Base-by-base conservation (phyloP, 805 yeast genomes). In the Scheffersomyces lignosus region DNA sequence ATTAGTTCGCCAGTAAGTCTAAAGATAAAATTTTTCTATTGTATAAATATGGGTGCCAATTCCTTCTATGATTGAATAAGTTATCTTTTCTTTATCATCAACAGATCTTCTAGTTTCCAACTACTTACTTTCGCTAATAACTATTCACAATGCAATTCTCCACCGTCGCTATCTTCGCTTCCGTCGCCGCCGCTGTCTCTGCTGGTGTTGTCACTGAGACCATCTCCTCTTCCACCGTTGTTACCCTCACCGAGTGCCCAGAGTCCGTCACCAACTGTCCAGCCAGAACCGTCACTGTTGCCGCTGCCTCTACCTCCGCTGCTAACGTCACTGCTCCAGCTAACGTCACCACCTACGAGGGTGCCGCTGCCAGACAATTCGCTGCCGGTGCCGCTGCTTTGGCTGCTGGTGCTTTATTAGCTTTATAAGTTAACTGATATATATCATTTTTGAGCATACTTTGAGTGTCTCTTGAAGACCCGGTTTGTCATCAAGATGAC, bases 251-350 rank as follows among this genome's bases (percentile, higher is more conserved):
- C 49, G 60, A 68, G 40, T 73, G 77, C 61, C 74, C 47, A 34
- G 47, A 66, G 15, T 51, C 53, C 35, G 75, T 71, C 55, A 72
- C 78, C 47, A 52, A 64, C 67, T 75, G 80, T 64, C 78, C 78
- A 54, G 60, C 62, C 46, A 38, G 29, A 27, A 26, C 14, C 38
- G 4, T 37, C 18, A 26, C 54, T 27, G 46, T 38, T 29, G 43
- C 44, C 36, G 33, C 49, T 13, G 17, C 27, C 22, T 36, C 41
- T 36, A 28, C 43, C 31, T 36, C 45, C 30, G 42, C 47, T 43
- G 42, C 51, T 28, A 25, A 47, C 50, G 37, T 45, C 48, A 39
- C 54, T 35, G 40, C 56, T 39, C 48, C 55, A 31, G 59, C 64
- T 45, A 56, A 55, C 54, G 64, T 60, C 41, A 47, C 67, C 36